Evolutionary conservation across 2,329 filamentous ascomycete species (phyloP), one percentile per base, ranked within the genome.

Genomic region (Daldinia sp.): DNA sequence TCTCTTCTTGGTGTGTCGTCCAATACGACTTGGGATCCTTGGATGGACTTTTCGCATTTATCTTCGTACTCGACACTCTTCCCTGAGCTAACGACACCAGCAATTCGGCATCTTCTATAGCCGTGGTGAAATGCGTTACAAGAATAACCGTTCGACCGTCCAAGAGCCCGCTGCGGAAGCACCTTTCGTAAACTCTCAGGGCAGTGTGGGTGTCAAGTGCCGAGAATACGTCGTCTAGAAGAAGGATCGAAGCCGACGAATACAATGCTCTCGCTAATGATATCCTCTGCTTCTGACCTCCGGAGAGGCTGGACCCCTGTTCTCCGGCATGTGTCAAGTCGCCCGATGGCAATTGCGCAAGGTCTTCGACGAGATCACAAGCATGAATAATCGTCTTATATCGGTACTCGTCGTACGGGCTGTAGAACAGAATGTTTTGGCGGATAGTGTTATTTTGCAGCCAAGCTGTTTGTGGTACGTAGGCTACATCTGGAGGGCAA

Each of bases 371-470:
- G 1, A 73, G 58, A 11, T 53, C 65, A 21, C 68, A 69, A 9
- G 70, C 65, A n/a, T 64, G 27, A 0, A 72, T 8, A 11, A 72
- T 62, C 7, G 47, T 50, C 2, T 58, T 47, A 37, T 78, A 78
- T 5, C 72, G 71, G 11, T 34, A 30, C 35, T 72, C 67, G 23
- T 77, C 74, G 19, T 73, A 77, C 5, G 68, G 47, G 19, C 65
- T 67, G 43, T 72, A 72, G 32, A 75, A 74, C 1, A 72, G 39
- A 15, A 78, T 73, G 30, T 77, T 77, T 10, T 74, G 63, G 2
- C 73, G 69, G n/a, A 78, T 67, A 1, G 73, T 76, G 29, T 71
- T 71, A 37, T 76, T 77, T 41, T 72, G 69, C 5, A 77, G 68
- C 75, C 75, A 78, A 0, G 76, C 67, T 7, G 69, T 68, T 29